Base-by-base conservation (phyloP, 2,329 filamentous ascomycete species). In the Trichocomaceae sp. region DNA sequence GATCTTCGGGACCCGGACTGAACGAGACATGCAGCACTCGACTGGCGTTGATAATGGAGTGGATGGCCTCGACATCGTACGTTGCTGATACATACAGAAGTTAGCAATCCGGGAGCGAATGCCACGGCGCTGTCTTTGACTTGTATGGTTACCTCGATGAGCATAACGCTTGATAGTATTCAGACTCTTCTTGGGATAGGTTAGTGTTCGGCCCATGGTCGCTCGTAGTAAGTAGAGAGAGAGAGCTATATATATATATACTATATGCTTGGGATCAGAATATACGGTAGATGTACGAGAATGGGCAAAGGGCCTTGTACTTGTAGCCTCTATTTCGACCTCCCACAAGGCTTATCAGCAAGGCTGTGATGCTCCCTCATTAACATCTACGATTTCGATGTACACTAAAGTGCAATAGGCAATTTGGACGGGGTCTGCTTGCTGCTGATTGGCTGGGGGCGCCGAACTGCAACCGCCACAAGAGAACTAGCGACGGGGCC, bases 1-100 rank as follows among this genome's bases (percentile, higher is more conserved):
- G 84, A 52, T 83, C 81, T 45, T 77, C 72, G 0, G 78, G 72
- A 4, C 76, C 75, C 1, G 80, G 76, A 50, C 79, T 82, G 78
- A 95, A 95, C 59, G 88, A 90, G 63, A 95, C 84, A 72, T 95
- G 85, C 15, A 93, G 78, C 49, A 95, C 80, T 37, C 82, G 83
- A n/a, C 81, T 81, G 19, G 77, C 77, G 71, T 92, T 90, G 71
- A 95, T 76, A 64, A 95, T 86, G 56, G 72, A 68, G 69, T 95
- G 87, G 65, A 95, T 88, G 7, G 83, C 82, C 47, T 82, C 76
- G 50, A 86, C 79, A 55, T 88, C 83, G 66, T 95, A 95, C 50
- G 79, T 79, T 49, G 82, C 86, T 90, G 50, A 20, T 20, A 47
- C 26, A 39, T 5, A n/a, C 5, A 33, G 1, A 17, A 44, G 29